Evolutionary conservation across 148 eudicot genomes (phyloP).

Genomic region (Chenopodium formosanum): DNA sequence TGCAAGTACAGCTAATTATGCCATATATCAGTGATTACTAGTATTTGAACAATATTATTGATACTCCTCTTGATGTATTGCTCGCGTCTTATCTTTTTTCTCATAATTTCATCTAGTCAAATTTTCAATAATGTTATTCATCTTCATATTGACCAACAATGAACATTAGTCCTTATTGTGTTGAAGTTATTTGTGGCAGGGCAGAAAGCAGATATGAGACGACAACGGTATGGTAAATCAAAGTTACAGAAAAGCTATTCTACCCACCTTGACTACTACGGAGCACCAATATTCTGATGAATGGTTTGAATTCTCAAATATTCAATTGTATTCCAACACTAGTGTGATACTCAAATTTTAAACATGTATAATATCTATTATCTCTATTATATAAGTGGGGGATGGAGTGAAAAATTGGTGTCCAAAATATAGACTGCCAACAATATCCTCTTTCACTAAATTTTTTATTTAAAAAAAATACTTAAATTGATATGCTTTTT

Average conservation of each 20-base stretch:
- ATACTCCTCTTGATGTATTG: not conserved
- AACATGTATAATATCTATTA: too few species aligned
- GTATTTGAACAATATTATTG: too few species aligned
- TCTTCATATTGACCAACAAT: not conserved
- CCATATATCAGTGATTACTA: too few species aligned
- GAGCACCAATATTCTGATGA: not conserved
- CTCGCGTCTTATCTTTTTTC: not conserved
- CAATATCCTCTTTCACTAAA: too few species aligned
- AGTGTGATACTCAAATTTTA: not conserved
- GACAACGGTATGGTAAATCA: conserved; percentile 19
- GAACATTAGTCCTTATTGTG: not conserved
- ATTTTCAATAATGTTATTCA: not conserved
- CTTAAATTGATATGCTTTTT: too few species aligned
- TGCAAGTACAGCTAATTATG: not conserved
- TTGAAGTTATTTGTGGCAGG: conserved; percentile 32
- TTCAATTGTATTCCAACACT: not conserved
- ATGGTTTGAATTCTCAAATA: not conserved
- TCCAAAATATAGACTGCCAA: too few species aligned
- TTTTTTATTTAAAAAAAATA: too few species aligned
- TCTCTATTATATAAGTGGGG: too few species aligned
- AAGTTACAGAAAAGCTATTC: not conserved
- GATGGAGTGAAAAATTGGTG: too few species aligned
- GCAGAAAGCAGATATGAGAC: conserved; percentile 51
- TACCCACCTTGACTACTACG: not conserved
- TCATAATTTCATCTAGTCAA: not conserved